Percentiles rank a stretch among this genome's conserved stretches.
Conservation (phyloP, 176 grass and related monocot genomes). For the Saccharum spontaneum region DNA sequence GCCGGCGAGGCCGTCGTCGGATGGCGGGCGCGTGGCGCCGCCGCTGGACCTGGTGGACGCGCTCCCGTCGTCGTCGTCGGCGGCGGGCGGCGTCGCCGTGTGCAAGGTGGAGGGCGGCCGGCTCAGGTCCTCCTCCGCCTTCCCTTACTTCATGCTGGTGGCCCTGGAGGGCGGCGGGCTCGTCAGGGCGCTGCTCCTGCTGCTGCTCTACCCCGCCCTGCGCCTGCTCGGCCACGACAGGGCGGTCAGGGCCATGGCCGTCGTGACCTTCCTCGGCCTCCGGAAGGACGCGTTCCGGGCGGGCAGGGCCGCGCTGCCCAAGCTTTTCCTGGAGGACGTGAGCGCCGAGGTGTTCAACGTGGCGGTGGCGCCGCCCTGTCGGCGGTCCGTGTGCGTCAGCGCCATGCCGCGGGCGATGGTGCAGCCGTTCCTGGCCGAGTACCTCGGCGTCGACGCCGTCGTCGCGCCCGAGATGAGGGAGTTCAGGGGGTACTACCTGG, state of each 20-base stretch:
- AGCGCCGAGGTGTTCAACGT: slow-evolving; percentile 60
- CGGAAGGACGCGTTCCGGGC: slow-evolving; percentile 51
- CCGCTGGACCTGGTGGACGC: background rate
- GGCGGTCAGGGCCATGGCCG: slow-evolving; percentile 47
- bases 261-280: slow-evolving; percentile 61
- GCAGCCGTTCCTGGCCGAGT: slow-evolving; percentile 59
- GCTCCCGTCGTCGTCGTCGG: background rate
- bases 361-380: slow-evolving; percentile 3
- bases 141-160: slow-evolving; percentile 95
- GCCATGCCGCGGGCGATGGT: slow-evolving; percentile 73
- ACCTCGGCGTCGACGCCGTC: slow-evolving; percentile 58
- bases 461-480: slow-evolving; percentile 55
- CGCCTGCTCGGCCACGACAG: slow-evolving; percentile 30
- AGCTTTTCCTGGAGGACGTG: slow-evolving; percentile 62
- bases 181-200: slow-evolving; percentile 53
- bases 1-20: background rate
- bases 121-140: slow-evolving; percentile 47
- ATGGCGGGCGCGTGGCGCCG: too few relatives aligned
- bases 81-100: slow-evolving; percentile 5
- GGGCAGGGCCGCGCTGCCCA: slow-evolving; percentile 59
- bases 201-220: slow-evolving; percentile 60
- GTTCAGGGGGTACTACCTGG: slow-evolving; percentile 56
- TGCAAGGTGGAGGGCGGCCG: slow-evolving; percentile 66
- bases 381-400: slow-evolving; percentile 63
- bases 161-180: slow-evolving; percentile 72